Conservation (phyloP, 306 rosid species). For the Parietaria judaica region DNA sequence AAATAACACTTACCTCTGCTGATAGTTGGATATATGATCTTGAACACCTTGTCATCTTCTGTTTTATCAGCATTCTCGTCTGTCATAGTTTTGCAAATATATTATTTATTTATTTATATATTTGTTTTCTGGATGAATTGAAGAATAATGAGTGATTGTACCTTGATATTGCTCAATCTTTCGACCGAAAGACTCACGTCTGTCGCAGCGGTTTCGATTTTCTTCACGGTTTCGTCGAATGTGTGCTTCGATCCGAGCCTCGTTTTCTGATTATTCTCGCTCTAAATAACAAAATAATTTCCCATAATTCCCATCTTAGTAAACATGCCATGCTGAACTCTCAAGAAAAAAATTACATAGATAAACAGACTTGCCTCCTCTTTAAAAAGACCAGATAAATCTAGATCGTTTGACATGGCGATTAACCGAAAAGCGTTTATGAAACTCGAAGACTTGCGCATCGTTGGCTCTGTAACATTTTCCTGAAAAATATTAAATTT, state of each 20-base stretch:
- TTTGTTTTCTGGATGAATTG: too few relatives aligned
- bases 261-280: conserved; percentile 31
- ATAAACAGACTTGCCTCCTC: conserved; percentile 47
- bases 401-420: conserved; percentile 79
- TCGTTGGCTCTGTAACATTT: conserved; percentile 22
- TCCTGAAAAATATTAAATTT: conserved; percentile 27
- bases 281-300: conserved; percentile 31
- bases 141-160: conserved; percentile 3
- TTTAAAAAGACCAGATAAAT: conserved; percentile 73
- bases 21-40: conserved; percentile 54
- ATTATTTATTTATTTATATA: neutral
- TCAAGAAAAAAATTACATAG: neutral
- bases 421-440: conserved; percentile 77
- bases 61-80: conserved; percentile 55
- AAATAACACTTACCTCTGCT: conserved; percentile 41
- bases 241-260: conserved; percentile 59
- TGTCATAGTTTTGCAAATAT: conserved; percentile 18
- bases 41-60: conserved; percentile 44
- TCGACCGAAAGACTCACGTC: conserved; percentile 46
- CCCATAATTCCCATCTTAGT: neutral
- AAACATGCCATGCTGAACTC: neutral
- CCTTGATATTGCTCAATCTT: conserved; percentile 50
- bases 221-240: conserved; percentile 53
- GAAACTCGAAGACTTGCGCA: conserved; percentile 56
- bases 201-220: conserved; percentile 75